Conservation (phyloP, 208 protist species). For the Herpetomonas tarakana region DNA sequence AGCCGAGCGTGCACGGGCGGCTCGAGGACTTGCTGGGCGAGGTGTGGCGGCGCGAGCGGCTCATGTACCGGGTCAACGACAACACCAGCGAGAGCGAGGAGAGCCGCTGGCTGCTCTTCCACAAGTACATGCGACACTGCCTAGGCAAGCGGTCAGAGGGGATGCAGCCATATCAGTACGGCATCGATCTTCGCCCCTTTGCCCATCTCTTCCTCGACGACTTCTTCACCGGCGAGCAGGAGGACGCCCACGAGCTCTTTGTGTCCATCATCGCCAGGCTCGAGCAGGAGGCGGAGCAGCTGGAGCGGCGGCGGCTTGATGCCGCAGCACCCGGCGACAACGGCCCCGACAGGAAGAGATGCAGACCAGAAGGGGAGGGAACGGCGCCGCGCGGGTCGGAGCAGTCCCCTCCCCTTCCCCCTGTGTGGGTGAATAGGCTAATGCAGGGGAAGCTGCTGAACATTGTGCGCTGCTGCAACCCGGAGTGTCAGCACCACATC, state of each 20-base stretch:
- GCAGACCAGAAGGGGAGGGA: neutral
- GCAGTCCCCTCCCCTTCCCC: conserved; percentile 10
- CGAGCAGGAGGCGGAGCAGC: conserved; percentile 55
- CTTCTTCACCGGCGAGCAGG: conserved; percentile 76
- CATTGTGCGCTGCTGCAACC: conserved; percentile 67
- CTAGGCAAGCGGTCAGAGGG: neutral
- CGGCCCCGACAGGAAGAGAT: neutral
- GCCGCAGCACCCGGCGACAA: conserved; percentile 1
- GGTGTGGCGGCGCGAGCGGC: neutral
- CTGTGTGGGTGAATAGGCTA: conserved; percentile 67
- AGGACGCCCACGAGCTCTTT: conserved; percentile 86
- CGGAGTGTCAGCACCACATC: conserved; percentile 66
- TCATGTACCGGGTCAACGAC: neutral
- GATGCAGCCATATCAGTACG: conserved; percentile 4
- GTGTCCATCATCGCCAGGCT: conserved; percentile 55
- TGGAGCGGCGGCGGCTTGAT: conserved; percentile 18
- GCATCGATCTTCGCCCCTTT: conserved; percentile 28
- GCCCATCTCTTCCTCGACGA: conserved; percentile 27
- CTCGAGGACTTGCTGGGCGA: neutral
- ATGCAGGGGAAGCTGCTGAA: conserved; percentile 70
- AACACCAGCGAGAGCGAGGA: conserved; percentile 6
- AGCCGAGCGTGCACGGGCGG: conserved; percentile 5
- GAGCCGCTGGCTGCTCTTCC: conserved; percentile 1
- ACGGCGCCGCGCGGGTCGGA: neutral
- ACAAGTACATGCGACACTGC: neutral